A percentile compares a stretch with the other conserved stretches of the same genome.
Conservation (phyloP, 2,329 filamentous ascomycete genomes). For the Verticillium alfalfae region DNA sequence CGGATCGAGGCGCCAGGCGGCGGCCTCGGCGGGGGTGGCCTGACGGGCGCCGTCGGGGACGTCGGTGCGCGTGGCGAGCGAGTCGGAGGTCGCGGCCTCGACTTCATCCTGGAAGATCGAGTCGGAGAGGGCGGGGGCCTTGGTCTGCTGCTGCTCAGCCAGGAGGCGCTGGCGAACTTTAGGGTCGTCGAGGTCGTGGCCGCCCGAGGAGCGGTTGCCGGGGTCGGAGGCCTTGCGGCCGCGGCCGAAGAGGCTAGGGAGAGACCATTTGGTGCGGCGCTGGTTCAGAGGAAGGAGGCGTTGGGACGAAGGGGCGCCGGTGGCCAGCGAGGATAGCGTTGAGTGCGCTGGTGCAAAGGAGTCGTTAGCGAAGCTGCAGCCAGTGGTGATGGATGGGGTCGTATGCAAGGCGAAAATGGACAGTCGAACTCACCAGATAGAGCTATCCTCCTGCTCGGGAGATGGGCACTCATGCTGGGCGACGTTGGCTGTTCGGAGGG, state of each 20-base stretch:
- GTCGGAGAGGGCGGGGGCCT: constrained; percentile 39
- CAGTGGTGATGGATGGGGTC: not conserved
- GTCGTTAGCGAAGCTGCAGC: not conserved
- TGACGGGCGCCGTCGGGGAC: constrained; percentile 12
- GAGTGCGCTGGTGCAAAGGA: not conserved
- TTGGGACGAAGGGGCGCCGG: not conserved
- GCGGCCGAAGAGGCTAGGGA: constrained; percentile 28
- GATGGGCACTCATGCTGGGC: not conserved
- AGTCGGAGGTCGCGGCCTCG: constrained; percentile 16
- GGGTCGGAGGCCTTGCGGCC: constrained; percentile 11
- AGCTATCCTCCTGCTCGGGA: not conserved
- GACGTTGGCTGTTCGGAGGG: not conserved
- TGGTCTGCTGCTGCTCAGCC: constrained; percentile 19
- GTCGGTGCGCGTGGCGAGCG: constrained; percentile 4
- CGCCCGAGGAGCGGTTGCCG: constrained; percentile 21
- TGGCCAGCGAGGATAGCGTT: not conserved
- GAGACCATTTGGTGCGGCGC: constrained; percentile 37
- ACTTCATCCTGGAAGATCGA: constrained; percentile 60
- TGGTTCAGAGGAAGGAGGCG: constrained; percentile 22
- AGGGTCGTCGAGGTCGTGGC: constrained; percentile 35
- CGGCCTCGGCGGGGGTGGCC: constrained; percentile 34
- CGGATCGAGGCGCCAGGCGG: constrained; percentile 67
- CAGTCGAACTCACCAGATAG: not conserved
- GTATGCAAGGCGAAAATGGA: not conserved
- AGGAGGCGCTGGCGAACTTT: constrained; percentile 35